These are phyloP conservation scores for Podospora pseudoanserina DNA, from an alignment of 495 filamentous ascomycete genomes.

Conservation along the genomic window DNA sequence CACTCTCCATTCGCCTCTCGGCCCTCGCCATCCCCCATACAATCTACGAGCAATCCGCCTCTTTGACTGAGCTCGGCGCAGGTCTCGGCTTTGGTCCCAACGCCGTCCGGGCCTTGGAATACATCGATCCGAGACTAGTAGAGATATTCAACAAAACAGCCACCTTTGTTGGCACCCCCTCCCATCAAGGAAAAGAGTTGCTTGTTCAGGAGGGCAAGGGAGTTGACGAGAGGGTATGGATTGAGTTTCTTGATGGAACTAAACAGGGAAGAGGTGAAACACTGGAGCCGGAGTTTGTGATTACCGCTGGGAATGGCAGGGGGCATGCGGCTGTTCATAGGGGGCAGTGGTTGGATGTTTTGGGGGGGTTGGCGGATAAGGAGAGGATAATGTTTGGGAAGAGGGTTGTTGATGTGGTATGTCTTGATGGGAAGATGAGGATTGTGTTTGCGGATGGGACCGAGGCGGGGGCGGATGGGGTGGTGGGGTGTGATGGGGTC, in stretches of 20 bases:
- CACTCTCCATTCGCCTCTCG: constrained; percentile 47
- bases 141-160: constrained; percentile 22
- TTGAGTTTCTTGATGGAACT: constrained; percentile 25
- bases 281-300: constrained; percentile 22
- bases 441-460: constrained; percentile 56
- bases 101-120: constrained; percentile 52
- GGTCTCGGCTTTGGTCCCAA: constrained; percentile 61
- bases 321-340: constrained; percentile 46
- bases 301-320: constrained; percentile 20
- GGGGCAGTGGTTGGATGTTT: constrained; percentile 57
- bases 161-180: constrained; percentile 5
- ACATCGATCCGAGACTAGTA: constrained; percentile 20
- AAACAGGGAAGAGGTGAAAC: background rate
- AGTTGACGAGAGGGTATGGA: constrained; percentile 13
- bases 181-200: background rate
- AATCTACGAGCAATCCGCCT: constrained; percentile 51
- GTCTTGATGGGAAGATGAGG: constrained; percentile 34
- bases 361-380: constrained; percentile 53
- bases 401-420: constrained; percentile 27
- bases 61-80: constrained; percentile 57
- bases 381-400: constrained; percentile 47
- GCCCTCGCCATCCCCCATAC: constrained; percentile 40
- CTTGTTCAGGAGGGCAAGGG: constrained; percentile 6
- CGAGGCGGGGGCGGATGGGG: constrained; percentile 48
- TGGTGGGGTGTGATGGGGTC: constrained; percentile 59